phyloP scores from a whole-genome alignment of 257 asterid species.

The Verbascum thapsus region DNA sequence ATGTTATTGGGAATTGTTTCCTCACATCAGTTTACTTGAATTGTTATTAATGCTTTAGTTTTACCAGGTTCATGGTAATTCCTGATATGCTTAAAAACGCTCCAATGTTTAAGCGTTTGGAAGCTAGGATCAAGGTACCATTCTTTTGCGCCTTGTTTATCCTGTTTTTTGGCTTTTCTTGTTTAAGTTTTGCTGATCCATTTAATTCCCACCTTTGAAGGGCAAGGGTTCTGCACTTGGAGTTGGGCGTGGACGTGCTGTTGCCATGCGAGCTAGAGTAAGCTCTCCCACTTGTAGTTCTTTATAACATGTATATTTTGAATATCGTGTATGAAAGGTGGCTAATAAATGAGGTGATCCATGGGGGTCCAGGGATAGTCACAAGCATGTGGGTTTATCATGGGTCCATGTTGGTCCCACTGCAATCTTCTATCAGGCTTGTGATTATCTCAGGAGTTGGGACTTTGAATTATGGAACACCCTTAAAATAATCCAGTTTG shows the following conservation, averaged over 20 bases:
- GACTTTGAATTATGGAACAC: no score
- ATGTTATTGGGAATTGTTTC: not conserved
- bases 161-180: not conserved
- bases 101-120: constrained; percentile 96
- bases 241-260: constrained; percentile 98
- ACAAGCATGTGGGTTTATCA: no score
- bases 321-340: not conserved
- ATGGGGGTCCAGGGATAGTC: no score
- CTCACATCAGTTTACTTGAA: constrained; percentile 9
- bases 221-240: constrained; percentile 96
- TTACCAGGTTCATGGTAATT: constrained; percentile 82
- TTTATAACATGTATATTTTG: constrained; percentile 10
- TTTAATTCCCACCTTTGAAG: constrained; percentile 44
- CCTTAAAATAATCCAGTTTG: no score
- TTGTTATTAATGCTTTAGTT: constrained; percentile 4
- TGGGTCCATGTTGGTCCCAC: no score
- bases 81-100: constrained; percentile 99
- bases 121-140: constrained; percentile 89
- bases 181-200: constrained; percentile 30
- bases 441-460: no score
- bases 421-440: no score
- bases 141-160: constrained; percentile 16
- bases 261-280: constrained; percentile 95
- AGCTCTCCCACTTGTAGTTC: constrained; percentile 26
- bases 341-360: not conserved